Evolutionary conservation across 2,329 filamentous ascomycete genomes (phyloP).

Genomic region (Pezicula rhizophila): DNA sequence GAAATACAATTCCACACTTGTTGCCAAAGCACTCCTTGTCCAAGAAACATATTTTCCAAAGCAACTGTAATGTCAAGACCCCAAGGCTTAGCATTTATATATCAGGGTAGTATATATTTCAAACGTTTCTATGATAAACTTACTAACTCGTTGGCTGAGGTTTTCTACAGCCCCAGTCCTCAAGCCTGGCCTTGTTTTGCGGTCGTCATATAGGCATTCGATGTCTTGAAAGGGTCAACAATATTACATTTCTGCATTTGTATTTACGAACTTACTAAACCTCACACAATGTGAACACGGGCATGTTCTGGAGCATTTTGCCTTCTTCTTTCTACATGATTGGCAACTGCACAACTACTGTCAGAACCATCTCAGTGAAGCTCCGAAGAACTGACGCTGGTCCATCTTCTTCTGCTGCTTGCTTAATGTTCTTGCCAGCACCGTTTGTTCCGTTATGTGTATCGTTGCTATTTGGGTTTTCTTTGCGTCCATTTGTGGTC

Average conservation of each 20-base stretch:
- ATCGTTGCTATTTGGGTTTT: background rate
- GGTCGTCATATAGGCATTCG: slow-evolving; percentile 29
- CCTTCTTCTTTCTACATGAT: slow-evolving; percentile 38
- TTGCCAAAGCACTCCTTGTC: slow-evolving; percentile 15
- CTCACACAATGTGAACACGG: slow-evolving; percentile 37
- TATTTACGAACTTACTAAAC: slow-evolving; percentile 20
- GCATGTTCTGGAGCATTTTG: slow-evolving; percentile 36
- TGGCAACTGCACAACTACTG: slow-evolving; percentile 25
- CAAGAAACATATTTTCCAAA: slow-evolving; percentile 16
- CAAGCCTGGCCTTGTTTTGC: slow-evolving; percentile 25
- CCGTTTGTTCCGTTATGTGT: background rate
- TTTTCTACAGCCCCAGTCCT: slow-evolving; percentile 28
- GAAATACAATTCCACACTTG: slow-evolving; percentile 15
- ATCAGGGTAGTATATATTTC: too few species aligned
- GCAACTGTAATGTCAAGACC: slow-evolving; percentile 3
- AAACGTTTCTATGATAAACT: background rate
- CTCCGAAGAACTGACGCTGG: slow-evolving; percentile 5
- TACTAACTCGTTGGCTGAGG: slow-evolving; percentile 26
- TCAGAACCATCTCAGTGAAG: too few species aligned
- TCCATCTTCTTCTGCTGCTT: slow-evolving; percentile 6
- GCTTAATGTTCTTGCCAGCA: background rate
- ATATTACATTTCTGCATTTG: background rate
- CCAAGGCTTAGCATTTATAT: too few species aligned
- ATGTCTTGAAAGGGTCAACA: slow-evolving; percentile 8
- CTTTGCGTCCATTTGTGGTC: too few species aligned